These are phyloP conservation scores for Musa troglodytarum DNA, from an alignment of 176 grass and related monocot species.

Conservation along the genomic window DNA sequence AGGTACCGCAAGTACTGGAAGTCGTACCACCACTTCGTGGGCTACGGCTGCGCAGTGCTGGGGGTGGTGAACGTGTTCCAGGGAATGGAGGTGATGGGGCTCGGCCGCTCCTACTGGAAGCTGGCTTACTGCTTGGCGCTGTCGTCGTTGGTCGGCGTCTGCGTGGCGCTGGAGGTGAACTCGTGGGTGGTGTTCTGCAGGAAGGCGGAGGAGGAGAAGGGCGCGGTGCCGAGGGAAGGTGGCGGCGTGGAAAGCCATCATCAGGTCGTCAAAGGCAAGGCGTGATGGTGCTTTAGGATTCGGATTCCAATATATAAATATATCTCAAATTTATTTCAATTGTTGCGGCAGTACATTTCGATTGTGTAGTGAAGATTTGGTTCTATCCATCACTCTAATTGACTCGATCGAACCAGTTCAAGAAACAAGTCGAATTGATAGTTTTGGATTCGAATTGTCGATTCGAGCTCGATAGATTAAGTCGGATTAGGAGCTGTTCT, in stretches of 20 bases:
- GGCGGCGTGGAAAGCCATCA: not conserved
- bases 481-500: too few species aligned
- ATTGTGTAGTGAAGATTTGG: not conserved
- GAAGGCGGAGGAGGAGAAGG: slow-evolving; percentile 60
- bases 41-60: slow-evolving; percentile 80
- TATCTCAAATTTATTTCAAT: not conserved
- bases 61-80: slow-evolving; percentile 99
- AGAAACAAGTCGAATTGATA: too few species aligned
- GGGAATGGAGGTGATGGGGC: slow-evolving; percentile 86
- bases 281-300: not conserved
- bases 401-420: too few species aligned
- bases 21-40: slow-evolving; percentile 98
- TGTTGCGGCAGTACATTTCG: not conserved
- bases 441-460: too few species aligned
- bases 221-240: slow-evolving; percentile 29
- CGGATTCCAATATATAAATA: not conserved
- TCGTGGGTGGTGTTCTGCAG: slow-evolving; percentile 91
- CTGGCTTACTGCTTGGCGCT: slow-evolving; percentile 81
- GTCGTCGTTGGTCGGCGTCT: slow-evolving; percentile 55
- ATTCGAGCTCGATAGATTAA: too few species aligned
- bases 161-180: slow-evolving; percentile 91
- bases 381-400: too few species aligned
- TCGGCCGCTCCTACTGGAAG: slow-evolving; percentile 83
- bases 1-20: slow-evolving; percentile 97
- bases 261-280: not conserved